A percentile compares a stretch with the other conserved stretches of the same genome.
phyloP scores from a whole-genome alignment of 2,329 filamentous ascomycete species.

The Ploettnerulaceae sp. region DNA sequence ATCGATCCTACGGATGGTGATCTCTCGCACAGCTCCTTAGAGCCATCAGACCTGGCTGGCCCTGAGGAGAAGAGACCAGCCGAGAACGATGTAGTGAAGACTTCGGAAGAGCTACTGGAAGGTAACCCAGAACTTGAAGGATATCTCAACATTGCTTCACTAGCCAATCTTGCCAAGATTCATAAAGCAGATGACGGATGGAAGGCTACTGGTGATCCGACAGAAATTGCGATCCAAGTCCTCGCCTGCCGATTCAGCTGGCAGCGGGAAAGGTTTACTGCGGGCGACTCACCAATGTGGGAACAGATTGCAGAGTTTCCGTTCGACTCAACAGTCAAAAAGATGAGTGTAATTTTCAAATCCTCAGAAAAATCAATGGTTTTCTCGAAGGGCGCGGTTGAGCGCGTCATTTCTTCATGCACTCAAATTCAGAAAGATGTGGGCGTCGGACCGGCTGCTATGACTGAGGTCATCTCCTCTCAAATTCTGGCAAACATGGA shows the following conservation, averaged over 20 bases:
- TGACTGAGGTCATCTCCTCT: slow-evolving; percentile 49
- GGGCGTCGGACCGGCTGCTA: slow-evolving; percentile 37
- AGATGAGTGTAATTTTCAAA: slow-evolving; percentile 67
- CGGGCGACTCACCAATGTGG: slow-evolving; percentile 48
- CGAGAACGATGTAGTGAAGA: slow-evolving; percentile 18
- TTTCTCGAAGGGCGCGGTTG: slow-evolving; percentile 65
- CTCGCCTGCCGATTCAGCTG: slow-evolving; percentile 65
- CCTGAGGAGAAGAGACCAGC: slow-evolving; percentile 5
- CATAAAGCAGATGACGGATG: slow-evolving; percentile 50
- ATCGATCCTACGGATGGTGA: slow-evolving; percentile 46
- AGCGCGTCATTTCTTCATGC: slow-evolving; percentile 62
- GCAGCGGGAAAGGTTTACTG: slow-evolving; percentile 49
- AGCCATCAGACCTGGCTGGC: slow-evolving; percentile 28
- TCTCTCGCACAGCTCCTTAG: slow-evolving; percentile 35
- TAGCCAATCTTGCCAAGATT: slow-evolving; percentile 62
- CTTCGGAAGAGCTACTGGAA: slow-evolving; percentile 37
- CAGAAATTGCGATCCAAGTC: slow-evolving; percentile 71
- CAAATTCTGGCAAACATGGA: slow-evolving; percentile 66
- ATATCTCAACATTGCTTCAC: slow-evolving; percentile 57
- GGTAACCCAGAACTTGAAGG: slow-evolving; percentile 46
- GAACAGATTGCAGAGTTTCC: slow-evolving; percentile 62
- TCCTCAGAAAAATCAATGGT: slow-evolving; percentile 41
- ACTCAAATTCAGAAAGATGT: slow-evolving; percentile 42
- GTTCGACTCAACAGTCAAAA: slow-evolving; percentile 71
- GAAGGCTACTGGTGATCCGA: slow-evolving; percentile 62